Percentiles rank a stretch among this genome's conserved stretches.
Conservation (phyloP, 805 yeast species). For the Cyberlindnera misumaiensis region DNA sequence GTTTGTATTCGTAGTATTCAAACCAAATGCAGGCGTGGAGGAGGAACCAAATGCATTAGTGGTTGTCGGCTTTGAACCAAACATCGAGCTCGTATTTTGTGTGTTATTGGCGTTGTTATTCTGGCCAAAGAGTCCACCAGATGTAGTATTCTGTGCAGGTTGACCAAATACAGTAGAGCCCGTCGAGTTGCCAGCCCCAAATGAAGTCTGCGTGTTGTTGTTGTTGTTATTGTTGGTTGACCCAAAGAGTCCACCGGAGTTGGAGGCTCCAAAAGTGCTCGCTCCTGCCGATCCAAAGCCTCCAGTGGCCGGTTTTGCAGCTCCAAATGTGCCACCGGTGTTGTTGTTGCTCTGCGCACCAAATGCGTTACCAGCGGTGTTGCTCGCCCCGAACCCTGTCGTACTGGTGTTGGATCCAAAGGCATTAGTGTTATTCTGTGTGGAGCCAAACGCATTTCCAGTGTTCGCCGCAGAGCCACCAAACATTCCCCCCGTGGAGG, state of each 20-base stretch:
- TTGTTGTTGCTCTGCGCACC: constrained; percentile 4
- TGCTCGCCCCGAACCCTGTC: too few species aligned
- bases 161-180: constrained; percentile 19
- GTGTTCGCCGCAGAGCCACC: constrained; percentile 9
- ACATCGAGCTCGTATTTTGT: constrained; percentile 3
- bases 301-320: constrained; percentile 12
- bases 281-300: constrained; percentile 17
- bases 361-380: constrained; percentile 10
- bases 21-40: neutral
- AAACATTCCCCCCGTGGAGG: constrained; percentile 21
- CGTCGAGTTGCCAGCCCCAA: neutral
- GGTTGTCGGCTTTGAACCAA: neutral
- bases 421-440: neutral
- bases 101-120: neutral
- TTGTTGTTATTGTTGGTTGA: constrained; percentile 7
- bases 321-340: constrained; percentile 2
- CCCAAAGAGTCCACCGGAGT: constrained; percentile 3
- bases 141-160: constrained; percentile 1
- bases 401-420: too few species aligned
- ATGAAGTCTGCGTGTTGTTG: too few species aligned
- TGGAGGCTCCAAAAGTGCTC: constrained; percentile 2
- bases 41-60: constrained; percentile 1
- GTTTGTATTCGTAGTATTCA: constrained; percentile 2
- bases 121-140: constrained; percentile 1
- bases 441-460: constrained; percentile 12